Conservation (phyloP, 768 basidiomycete genomes). For the Tulasnella sp. region DNA sequence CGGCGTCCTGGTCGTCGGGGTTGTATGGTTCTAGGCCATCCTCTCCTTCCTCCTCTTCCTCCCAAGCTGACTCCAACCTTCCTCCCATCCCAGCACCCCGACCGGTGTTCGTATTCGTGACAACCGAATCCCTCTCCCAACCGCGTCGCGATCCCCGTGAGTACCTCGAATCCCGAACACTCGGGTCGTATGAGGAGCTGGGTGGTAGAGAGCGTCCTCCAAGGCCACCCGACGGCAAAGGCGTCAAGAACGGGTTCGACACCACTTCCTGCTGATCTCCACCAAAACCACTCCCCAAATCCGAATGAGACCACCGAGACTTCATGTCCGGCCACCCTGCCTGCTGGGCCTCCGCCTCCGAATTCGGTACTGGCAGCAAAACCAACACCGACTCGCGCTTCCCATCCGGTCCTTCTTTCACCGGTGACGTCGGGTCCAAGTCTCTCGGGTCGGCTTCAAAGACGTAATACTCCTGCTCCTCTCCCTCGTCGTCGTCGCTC, state of each 20-base stretch:
- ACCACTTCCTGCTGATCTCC: neutral
- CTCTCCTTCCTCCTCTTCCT: neutral
- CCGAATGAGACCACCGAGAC: conserved; percentile 1
- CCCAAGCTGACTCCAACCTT: neutral
- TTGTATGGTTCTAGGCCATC: neutral
- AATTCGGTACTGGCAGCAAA: conserved; percentile 7
- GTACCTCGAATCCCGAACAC: neutral
- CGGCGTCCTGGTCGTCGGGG: neutral
- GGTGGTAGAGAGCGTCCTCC: neutral
- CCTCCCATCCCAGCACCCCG: neutral
- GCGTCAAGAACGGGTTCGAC: conserved; percentile 9
- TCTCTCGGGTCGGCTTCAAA: conserved; percentile 12
- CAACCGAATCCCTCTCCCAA: neutral
- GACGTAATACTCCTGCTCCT: conserved; percentile 16
- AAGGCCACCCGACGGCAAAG: neutral
- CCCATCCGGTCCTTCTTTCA: neutral
- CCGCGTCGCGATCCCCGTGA: neutral
- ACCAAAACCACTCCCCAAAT: neutral
- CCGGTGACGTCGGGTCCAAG: neutral
- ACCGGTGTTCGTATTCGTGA: neutral
- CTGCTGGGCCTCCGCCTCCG: neutral
- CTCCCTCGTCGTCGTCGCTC: conserved; percentile 14
- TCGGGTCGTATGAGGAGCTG: neutral
- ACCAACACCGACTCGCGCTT: conserved; percentile 21
- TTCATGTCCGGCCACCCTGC: neutral